Conservation (phyloP, 2,329 filamentous ascomycete genomes). For the Phoma sp. region DNA sequence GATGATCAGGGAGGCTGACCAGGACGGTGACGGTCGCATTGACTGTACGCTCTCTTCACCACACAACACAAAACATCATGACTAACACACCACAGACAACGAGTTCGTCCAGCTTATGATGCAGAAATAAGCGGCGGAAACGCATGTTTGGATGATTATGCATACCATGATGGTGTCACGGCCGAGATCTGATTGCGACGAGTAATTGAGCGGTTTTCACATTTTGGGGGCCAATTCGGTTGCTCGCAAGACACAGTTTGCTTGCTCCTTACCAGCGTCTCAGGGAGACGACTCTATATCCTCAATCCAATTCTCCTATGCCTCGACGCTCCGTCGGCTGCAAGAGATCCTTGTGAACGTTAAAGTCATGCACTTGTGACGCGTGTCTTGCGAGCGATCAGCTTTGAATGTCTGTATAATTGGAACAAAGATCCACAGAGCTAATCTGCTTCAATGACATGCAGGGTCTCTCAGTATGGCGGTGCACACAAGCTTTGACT, state of each 20-base stretch:
- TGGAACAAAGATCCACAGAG: constrained; percentile 10
- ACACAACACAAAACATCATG: background rate
- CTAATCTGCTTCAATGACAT: constrained; percentile 11
- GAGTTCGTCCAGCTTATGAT: constrained; percentile 64
- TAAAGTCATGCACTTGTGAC: background rate
- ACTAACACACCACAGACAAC: constrained; percentile 53
- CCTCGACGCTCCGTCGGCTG: constrained; percentile 4
- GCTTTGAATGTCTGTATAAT: constrained; percentile 1
- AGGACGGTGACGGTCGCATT: constrained; percentile 69
- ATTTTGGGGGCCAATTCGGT: constrained; percentile 27
- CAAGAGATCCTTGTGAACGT: background rate
- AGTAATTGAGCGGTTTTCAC: constrained; percentile 36
- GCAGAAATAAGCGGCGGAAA: constrained; percentile 55
- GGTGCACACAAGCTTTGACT: constrained; percentile 25
- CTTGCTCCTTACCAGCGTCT: constrained; percentile 28
- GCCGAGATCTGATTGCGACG: constrained; percentile 36
- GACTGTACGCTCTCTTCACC: constrained; percentile 58
- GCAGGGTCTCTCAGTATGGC: constrained; percentile 24
- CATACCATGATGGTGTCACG: constrained; percentile 38
- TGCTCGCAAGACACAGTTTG: constrained; percentile 31
- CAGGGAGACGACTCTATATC: constrained; percentile 42
- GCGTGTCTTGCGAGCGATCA: background rate
- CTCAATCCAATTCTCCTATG: constrained; percentile 41
- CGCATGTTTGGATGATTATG: constrained; percentile 38
- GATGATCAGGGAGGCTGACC: constrained; percentile 70